phyloP scores from a whole-genome alignment of 805 yeast genomes.

The Debaryomyces tyrocola region DNA sequence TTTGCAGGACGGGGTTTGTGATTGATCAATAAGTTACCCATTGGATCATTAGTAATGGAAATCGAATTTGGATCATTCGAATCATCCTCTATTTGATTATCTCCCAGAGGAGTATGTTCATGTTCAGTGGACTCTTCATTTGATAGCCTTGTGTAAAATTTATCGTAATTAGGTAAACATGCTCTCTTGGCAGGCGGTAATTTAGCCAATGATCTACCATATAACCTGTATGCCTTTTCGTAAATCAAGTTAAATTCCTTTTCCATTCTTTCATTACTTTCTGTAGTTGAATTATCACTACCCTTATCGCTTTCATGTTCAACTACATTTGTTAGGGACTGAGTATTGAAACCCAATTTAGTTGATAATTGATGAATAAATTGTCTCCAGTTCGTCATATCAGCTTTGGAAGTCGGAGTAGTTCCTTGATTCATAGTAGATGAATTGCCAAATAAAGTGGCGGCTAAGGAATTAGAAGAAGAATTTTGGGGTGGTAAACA shows the following conservation, averaged over 20 bases:
- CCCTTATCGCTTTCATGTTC: slow-evolving; percentile 7
- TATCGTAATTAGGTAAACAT: slow-evolving; percentile 39
- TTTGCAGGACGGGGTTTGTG: slow-evolving; percentile 14
- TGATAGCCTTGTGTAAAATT: slow-evolving; percentile 20
- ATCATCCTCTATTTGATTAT: slow-evolving; percentile 26
- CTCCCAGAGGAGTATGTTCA: slow-evolving; percentile 13
- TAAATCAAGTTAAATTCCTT: slow-evolving; percentile 31
- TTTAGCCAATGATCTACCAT: slow-evolving; percentile 36
- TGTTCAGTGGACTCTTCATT: slow-evolving; percentile 6
- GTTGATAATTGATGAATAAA: slow-evolving; percentile 34
- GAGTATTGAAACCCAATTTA: slow-evolving; percentile 34
- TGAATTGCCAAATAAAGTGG: slow-evolving; percentile 22
- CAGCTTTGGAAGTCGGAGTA: slow-evolving; percentile 21
- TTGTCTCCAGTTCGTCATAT: slow-evolving; percentile 35
- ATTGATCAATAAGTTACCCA: slow-evolving; percentile 42
- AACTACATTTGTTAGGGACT: slow-evolving; percentile 26
- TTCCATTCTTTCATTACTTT: slow-evolving; percentile 19
- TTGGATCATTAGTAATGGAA: slow-evolving; percentile 40
- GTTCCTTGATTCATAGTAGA: slow-evolving; percentile 22
- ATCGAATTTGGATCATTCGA: slow-evolving; percentile 30
- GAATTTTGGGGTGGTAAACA: slow-evolving; percentile 33
- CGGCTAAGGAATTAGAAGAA: slow-evolving; percentile 14
- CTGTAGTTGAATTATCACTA: slow-evolving; percentile 10
- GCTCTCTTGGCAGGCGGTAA: slow-evolving; percentile 38
- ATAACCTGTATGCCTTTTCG: slow-evolving; percentile 37